phyloP scores from a whole-genome alignment of 768 basidiomycete species.

The Lentinula edodes region DNA sequence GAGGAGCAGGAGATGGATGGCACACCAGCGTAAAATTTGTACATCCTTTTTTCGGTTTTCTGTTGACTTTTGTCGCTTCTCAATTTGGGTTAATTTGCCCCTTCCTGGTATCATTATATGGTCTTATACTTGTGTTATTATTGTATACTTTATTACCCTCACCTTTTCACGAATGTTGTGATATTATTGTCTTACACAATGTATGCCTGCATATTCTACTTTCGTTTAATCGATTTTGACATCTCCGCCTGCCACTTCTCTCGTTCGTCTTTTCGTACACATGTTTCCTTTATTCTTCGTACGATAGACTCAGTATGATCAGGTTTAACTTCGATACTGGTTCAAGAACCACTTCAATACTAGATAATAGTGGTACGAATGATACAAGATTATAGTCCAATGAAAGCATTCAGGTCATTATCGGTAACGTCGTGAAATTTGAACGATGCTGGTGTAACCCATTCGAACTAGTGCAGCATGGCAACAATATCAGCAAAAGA shows the following conservation, averaged over 20 bases:
- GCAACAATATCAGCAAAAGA: not conserved
- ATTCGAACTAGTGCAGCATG: conserved; percentile 1
- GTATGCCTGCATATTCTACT: not conserved
- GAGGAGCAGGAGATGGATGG: conserved; percentile 34
- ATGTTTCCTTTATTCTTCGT: no score
- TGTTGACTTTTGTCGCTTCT: not conserved
- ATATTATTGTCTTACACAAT: not conserved
- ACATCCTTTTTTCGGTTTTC: no score
- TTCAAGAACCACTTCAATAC: no score
- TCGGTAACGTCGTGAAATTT: conserved; percentile 1
- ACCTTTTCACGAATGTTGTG: not conserved
- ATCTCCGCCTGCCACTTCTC: not conserved
- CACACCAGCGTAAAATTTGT: not conserved
- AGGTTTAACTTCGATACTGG: no score
- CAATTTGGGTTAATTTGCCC: not conserved
- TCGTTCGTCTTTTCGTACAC: not conserved
- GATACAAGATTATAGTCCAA: no score
- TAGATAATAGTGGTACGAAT: no score
- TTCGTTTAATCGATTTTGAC: not conserved
- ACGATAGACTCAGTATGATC: not conserved
- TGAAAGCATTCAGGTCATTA: not conserved
- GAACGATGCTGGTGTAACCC: not conserved
- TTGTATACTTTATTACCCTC: not conserved
- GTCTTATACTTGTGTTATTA: not conserved
- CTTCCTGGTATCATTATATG: not conserved